Conservation (phyloP, 345 rosid genomes). For the Rubroshorea leprosula region DNA sequence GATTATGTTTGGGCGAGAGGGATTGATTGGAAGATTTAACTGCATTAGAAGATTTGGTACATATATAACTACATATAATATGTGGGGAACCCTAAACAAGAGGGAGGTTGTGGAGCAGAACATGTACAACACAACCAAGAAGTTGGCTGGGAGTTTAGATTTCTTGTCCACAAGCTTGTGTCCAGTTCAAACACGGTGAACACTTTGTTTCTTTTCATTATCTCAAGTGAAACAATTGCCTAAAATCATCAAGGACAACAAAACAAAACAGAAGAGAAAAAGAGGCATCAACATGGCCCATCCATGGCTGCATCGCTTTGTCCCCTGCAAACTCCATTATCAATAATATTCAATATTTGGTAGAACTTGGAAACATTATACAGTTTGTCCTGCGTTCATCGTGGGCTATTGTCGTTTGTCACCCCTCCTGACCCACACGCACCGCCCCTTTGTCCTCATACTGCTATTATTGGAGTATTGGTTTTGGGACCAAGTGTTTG, state of each 20-base stretch:
- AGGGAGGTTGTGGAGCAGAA: conserved; percentile 5
- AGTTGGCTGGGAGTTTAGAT: conserved; percentile 15
- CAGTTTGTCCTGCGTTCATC: conserved; percentile 6
- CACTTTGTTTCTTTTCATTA: conserved; percentile 29
- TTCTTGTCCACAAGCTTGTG: conserved; percentile 42
- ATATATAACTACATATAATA: too few relatives aligned
- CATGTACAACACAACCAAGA: neutral
- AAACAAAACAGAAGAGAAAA: conserved; percentile 21
- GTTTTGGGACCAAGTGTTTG: neutral
- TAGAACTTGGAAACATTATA: conserved; percentile 8
- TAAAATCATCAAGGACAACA: conserved; percentile 2
- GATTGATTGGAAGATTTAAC: too few relatives aligned
- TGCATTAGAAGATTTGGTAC: too few relatives aligned
- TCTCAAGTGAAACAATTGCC: neutral
- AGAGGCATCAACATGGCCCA: conserved; percentile 17
- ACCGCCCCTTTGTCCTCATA: conserved; percentile 4
- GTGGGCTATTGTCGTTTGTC: conserved; percentile 19
- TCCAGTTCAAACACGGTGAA: conserved; percentile 27
- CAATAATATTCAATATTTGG: neutral
- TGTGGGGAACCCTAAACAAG: too few relatives aligned
- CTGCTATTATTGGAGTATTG: neutral
- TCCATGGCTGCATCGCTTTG: conserved; percentile 33
- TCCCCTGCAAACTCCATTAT: conserved; percentile 24
- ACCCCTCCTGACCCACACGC: conserved; percentile 5
- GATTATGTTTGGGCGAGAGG: too few relatives aligned